Evolutionary conservation across 192 early-diverging fungal species (phyloP), one percentile per base, ranked within the genome.

Genomic region (Coemansia sp.): DNA sequence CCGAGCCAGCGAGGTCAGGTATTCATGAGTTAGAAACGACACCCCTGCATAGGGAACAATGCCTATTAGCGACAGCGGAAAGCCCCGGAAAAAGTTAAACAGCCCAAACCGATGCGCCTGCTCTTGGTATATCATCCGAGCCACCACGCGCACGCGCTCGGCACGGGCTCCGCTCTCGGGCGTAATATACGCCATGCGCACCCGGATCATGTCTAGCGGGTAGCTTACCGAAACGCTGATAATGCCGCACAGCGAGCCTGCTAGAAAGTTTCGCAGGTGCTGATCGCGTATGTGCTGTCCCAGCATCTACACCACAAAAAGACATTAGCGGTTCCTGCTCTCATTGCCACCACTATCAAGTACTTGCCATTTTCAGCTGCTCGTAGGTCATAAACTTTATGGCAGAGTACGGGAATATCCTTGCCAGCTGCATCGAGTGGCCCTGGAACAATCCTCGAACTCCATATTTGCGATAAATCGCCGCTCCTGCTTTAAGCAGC

Each of bases 331-430:
- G 23, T 26, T 26, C 23, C 23, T 4, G 23, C 23, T 26, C 1
- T 26, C 23, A 26, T 26, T 26, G 23, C 23, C 23, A 26, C 23
- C 23, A 4, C 23, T 26, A 4, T 26, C 23, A 26, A 26, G 20
- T 21, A 45, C 43, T 21, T 45, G 81, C 79, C 40, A 73, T 55
- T 55, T 83, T 80, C 55, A 85, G 87, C 71, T 99, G 94, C 79
- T 99, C 96, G 67, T 92, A 95, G 7, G 87, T 86, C 83, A 96
- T 93, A 62, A 96, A 99, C 68, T 97, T 97, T 68, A 99, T 90
- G 8, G 93, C 91, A 0, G 93, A 91, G 62, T 97, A 99, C 4
- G 96, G 96, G 67, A 97, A 97, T 55, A 99, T 96, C 23, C 96
- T 79, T 1, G 94, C 76, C 4, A 99, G 74, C 28, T 94, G 94